phyloP scores from a whole-genome alignment of 2,329 filamentous ascomycete species.

The Shiraia bambusicola region DNA sequence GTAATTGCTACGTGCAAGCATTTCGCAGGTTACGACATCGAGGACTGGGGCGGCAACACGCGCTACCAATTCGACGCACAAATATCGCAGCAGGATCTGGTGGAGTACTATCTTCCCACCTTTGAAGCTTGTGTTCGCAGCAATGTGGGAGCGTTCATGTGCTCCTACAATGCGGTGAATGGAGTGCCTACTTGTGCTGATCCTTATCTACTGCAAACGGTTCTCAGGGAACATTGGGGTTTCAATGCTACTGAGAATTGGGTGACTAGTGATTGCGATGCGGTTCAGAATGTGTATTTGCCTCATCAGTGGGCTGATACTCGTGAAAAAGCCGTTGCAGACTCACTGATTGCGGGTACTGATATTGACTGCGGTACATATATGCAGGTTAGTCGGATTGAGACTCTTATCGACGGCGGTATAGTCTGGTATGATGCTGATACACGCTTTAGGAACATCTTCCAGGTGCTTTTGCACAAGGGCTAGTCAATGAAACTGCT shows the following conservation, averaged over 20 bases:
- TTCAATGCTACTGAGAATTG: conserved; percentile 64
- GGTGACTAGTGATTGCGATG: conserved; percentile 66
- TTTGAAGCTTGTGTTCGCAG: conserved; percentile 58
- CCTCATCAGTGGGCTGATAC: conserved; percentile 46
- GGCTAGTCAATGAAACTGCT: conserved; percentile 42
- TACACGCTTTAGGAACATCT: conserved; percentile 9
- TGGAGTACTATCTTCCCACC: conserved; percentile 67
- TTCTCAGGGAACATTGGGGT: conserved; percentile 66
- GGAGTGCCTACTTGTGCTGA: conserved; percentile 66
- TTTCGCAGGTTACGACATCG: conserved; percentile 41
- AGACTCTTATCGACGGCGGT: too few species aligned
- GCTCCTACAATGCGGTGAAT: conserved; percentile 63
- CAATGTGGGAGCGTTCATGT: conserved; percentile 55
- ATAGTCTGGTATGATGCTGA: too few species aligned
- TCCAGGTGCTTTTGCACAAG: conserved; percentile 21
- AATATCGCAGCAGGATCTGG: conserved; percentile 62
- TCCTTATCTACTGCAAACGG: conserved; percentile 61
- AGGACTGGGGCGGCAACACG: conserved; percentile 34
- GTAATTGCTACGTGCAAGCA: conserved; percentile 42
- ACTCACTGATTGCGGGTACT: conserved; percentile 30
- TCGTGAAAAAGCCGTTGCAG: conserved; percentile 29
- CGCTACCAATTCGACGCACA: conserved; percentile 57
- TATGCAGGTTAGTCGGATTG: conserved; percentile 11
- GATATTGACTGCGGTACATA: conserved; percentile 28
- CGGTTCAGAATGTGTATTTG: conserved; percentile 60